phyloP scores from a whole-genome alignment of 192 early-diverging fungal species.

The Backusella liffmaniae region DNA sequence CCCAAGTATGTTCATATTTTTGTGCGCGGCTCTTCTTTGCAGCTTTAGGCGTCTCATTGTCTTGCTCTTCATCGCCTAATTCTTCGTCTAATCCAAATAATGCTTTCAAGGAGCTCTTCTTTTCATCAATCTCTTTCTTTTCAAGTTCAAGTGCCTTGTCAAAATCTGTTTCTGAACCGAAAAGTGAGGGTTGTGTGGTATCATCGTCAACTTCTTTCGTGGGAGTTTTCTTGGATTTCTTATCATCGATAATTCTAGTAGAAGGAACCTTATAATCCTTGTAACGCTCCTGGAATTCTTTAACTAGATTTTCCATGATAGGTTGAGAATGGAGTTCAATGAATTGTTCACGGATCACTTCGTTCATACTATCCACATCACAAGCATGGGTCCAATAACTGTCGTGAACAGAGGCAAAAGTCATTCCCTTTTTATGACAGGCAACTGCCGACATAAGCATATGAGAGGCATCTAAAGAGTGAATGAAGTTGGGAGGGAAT shows the following conservation, averaged over 20 bases:
- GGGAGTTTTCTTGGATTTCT: conserved; percentile 25
- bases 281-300: conserved; percentile 85
- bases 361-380: conserved; percentile 85
- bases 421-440: conserved; percentile 74
- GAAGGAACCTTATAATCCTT: conserved; percentile 66
- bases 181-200: neutral
- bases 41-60: conserved; percentile 32
- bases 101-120: conserved; percentile 18
- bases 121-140: conserved; percentile 7
- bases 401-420: conserved; percentile 96
- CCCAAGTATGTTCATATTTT: conserved; percentile 43
- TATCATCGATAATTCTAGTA: conserved; percentile 7
- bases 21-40: conserved; percentile 27
- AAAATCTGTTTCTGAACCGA: conserved; percentile 14
- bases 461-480: conserved; percentile 95
- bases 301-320: conserved; percentile 79
- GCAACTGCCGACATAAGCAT: conserved; percentile 93
- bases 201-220: conserved; percentile 15
- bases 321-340: conserved; percentile 79
- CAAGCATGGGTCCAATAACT: conserved; percentile 97
- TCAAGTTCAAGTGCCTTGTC: conserved; percentile 12
- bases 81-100: conserved; percentile 46
- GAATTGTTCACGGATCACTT: conserved; percentile 87
- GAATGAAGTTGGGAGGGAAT: conserved; percentile 99
- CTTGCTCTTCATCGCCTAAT: conserved; percentile 39